phyloP scores from a whole-genome alignment of 2,329 filamentous ascomycete genomes.

The Penicillium sclerotigenum region DNA sequence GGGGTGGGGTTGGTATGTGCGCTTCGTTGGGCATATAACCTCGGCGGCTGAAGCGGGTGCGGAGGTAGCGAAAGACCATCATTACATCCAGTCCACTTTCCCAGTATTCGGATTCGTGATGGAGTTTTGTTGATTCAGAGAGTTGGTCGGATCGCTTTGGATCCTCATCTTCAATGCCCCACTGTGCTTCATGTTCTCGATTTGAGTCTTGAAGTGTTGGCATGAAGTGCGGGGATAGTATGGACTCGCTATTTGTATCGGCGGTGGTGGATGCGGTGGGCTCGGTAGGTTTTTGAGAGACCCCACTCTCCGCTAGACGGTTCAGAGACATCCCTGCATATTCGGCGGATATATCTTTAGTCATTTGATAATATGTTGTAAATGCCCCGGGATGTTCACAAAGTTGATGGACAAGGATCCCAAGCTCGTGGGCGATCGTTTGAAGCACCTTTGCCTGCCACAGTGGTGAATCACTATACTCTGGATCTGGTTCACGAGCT shows the following conservation, averaged over 20 bases:
- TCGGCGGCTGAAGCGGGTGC: conserved; percentile 65
- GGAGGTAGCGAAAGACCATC: conserved; percentile 85
- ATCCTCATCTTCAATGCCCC: conserved; percentile 64
- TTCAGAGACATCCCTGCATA: conserved; percentile 71
- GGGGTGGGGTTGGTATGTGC: conserved; percentile 35
- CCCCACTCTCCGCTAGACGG: conserved; percentile 27
- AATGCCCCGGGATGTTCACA: conserved; percentile 88
- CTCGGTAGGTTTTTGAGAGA: conserved; percentile 7
- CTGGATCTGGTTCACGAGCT: conserved; percentile 28
- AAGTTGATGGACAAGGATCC: conserved; percentile 75
- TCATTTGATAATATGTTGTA: conserved; percentile 68
- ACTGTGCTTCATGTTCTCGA: conserved; percentile 55
- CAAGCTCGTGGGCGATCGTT: conserved; percentile 81
- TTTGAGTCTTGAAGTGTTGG: conserved; percentile 47
- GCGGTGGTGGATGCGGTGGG: conserved; percentile 9
- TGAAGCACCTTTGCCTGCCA: conserved; percentile 70
- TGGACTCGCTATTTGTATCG: conserved; percentile 26
- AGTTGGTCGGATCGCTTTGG: conserved; percentile 25
- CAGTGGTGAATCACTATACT: conserved; percentile 28
- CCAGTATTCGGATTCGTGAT: conserved; percentile 75
- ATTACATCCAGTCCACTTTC: conserved; percentile 87
- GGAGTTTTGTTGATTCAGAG: conserved; percentile 40
- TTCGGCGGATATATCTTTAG: conserved; percentile 60
- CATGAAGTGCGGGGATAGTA: conserved; percentile 46
- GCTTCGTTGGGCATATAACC: conserved; percentile 32